Percentiles rank a stretch among this genome's conserved stretches.
Evolutionary conservation across 2,329 filamentous ascomycete genomes (phyloP).

Genomic region (Penicillium concentricum): DNA sequence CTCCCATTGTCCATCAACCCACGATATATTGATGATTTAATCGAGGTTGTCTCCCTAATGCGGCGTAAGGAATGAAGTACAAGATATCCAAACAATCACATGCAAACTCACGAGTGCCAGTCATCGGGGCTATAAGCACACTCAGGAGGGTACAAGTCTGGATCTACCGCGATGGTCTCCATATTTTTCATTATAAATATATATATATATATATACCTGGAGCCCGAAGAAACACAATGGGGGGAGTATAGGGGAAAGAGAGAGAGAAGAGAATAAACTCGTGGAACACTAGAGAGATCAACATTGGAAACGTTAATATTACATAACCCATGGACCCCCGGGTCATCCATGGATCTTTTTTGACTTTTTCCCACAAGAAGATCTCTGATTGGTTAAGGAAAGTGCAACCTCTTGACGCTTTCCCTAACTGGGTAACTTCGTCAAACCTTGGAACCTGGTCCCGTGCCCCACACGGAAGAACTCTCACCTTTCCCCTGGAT

Average conservation of each 20-base stretch:
- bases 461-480: slow-evolving; percentile 1
- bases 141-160: neutral
- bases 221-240: neutral
- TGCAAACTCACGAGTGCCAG: slow-evolving; percentile 9
- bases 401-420: neutral
- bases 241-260: neutral
- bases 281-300: neutral
- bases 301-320: neutral
- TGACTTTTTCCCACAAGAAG: neutral
- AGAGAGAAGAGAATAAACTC: neutral
- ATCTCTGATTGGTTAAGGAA: neutral
- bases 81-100: neutral
- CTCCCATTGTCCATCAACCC: slow-evolving; percentile 6
- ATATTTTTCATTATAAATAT: neutral
- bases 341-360: neutral
- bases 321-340: neutral
- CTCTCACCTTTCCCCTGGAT: neutral
- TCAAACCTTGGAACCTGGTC: neutral
- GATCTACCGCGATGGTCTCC: slow-evolving; percentile 2
- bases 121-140: neutral
- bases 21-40: slow-evolving; percentile 7
- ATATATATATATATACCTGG: neutral
- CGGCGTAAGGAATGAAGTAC: neutral
- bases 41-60: slow-evolving; percentile 4
- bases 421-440: neutral